Conservation (phyloP, 192 early-diverging fungal species). For the Physocladia obscura region DNA sequence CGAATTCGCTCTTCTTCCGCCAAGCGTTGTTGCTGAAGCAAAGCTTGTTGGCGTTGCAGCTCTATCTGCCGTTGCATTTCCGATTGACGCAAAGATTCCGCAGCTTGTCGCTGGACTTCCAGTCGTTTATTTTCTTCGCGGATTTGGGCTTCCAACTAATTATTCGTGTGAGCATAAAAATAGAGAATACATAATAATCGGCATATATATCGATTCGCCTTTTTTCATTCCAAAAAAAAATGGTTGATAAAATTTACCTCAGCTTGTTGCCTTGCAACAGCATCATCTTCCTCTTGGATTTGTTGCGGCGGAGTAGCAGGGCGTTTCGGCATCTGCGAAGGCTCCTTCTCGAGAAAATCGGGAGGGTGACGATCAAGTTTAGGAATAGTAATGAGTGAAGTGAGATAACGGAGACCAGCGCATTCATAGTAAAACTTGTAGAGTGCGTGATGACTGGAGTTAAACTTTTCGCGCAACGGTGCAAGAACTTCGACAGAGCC, state of each 20-base stretch:
- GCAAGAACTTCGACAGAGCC: constrained; percentile 83
- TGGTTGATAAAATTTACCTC: constrained; percentile 27
- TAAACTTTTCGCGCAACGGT: constrained; percentile 85
- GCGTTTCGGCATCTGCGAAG: constrained; percentile 57
- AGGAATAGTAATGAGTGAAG: constrained; percentile 90
- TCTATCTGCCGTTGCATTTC: constrained; percentile 61
- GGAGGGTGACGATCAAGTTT: constrained; percentile 79
- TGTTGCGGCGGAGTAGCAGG: constrained; percentile 46
- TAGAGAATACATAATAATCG: too few relatives aligned
- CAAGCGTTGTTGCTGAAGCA: constrained; percentile 74
- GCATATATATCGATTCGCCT: too few relatives aligned
- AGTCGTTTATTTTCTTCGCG: constrained; percentile 27
- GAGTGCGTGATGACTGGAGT: constrained; percentile 79
- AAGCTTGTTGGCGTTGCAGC: constrained; percentile 71
- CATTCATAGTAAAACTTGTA: constrained; percentile 91
- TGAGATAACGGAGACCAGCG: constrained; percentile 83
- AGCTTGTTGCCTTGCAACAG: constrained; percentile 45
- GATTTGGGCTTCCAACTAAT: constrained; percentile 31
- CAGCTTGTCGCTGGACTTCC: constrained; percentile 34
- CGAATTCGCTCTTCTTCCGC: constrained; percentile 68
- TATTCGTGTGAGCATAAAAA: constrained; percentile 29
- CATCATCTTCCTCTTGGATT: constrained; percentile 62
- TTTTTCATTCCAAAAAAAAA: background rate
- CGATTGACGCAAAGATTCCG: constrained; percentile 62
- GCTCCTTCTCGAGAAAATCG: constrained; percentile 73